Base-by-base conservation (phyloP, 2,329 filamentous ascomycete genomes). In the Pestalotiopsis sp. region DNA sequence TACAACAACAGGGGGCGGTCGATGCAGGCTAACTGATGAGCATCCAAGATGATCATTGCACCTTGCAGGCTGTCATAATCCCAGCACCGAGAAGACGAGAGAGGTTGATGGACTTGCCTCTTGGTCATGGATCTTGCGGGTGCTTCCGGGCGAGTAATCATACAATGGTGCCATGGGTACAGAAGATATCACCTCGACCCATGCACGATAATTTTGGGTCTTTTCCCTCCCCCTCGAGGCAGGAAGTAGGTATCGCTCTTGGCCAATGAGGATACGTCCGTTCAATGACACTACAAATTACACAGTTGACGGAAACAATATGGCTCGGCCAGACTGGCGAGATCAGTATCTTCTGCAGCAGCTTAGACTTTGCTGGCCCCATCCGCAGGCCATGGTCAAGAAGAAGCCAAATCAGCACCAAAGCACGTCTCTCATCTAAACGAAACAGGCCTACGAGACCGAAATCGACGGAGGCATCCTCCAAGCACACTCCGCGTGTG, bases 1-100 rank as follows among this genome's bases (percentile, higher is more conserved):
- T 52, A 17, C 14, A 62, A 45, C 36, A 25, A 23, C 65, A 9
- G 38, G 59, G 65, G 55, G 27, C 5, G 41, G 14, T 52, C 17
- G 17, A 31, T 36, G 57, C 36, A 62, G 52, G 31, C 31, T 49
- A 58, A 38, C 58, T 14, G 52, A 36, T 36, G 31, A 31, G 64
- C 27, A 60, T 12, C 45, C n/a, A 59, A 62, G 65, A 23, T 63
- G 65, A 67, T 67, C 65, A 67, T 63, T 67, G 65, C 65, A 67
- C 45, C 57, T 62, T 63, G 65, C 65, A 49, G 58, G 59, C 38
- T 63, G 65, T 67, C 65, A 67, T 62, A 20, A 67, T 63, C 65
- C 65, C 65, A 38, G 65, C 57, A 27, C 23, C 55, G 55, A 36
- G 31, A 36, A 36, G 31, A 31, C 52, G 41, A 65, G 41, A 55